Conservation (phyloP, 768 basidiomycete genomes). For the Gloeostereum incarnatum region DNA sequence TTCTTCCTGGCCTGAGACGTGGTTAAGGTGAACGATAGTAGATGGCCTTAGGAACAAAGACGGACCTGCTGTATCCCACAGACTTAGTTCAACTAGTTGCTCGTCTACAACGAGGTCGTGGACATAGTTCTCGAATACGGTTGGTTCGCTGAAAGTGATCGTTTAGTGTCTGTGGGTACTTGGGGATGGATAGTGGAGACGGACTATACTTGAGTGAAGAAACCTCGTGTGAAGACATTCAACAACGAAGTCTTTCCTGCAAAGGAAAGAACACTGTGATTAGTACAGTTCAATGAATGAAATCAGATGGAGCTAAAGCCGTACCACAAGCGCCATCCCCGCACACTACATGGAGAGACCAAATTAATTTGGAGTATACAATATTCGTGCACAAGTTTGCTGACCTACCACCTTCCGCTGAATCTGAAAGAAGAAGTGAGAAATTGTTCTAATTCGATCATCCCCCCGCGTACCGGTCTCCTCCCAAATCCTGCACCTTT, state of each 20-base stretch:
- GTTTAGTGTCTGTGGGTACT: constrained; percentile 5
- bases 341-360: constrained; percentile 59
- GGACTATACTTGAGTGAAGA: constrained; percentile 92
- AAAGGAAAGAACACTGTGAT: constrained; percentile 9
- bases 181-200: constrained; percentile 16
- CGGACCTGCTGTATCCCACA: constrained; percentile 97
- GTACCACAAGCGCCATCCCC: constrained; percentile 93
- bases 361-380: neutral
- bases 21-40: constrained; percentile 6
- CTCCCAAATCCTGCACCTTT: constrained; percentile 9
- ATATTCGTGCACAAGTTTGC: neutral
- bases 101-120: constrained; percentile 85
- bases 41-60: constrained; percentile 18
- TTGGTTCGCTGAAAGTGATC: constrained; percentile 56
- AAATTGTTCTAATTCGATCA: neutral
- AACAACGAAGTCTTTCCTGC: constrained; percentile 76
- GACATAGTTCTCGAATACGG: constrained; percentile 97
- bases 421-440: constrained; percentile 20
- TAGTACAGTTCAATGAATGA: constrained; percentile 15
- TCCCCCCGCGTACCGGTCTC: constrained; percentile 5
- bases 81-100: constrained; percentile 77
- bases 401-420: constrained; percentile 30
- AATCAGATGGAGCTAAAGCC: constrained; percentile 13
- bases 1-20: constrained; percentile 76
- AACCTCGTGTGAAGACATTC: constrained; percentile 85